Evolutionary conservation across 352 stramenopile genomes (phyloP).

Genomic region (Phytopythium litorale): DNA sequence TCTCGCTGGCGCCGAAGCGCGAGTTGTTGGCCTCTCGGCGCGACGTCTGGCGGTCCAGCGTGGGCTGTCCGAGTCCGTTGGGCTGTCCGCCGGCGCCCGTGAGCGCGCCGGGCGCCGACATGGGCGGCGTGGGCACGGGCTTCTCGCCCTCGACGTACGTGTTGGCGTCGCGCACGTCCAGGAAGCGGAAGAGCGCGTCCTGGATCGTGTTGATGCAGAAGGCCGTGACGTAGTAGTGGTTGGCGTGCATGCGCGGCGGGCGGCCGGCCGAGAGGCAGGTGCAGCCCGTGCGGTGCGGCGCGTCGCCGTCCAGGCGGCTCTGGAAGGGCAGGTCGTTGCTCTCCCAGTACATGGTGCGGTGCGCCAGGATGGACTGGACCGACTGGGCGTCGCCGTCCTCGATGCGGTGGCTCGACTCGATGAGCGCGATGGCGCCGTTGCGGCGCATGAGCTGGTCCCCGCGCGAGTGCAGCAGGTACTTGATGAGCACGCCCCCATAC

Average conservation of each 20-base stretch:
- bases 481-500: conserved; percentile 86
- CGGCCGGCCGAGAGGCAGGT: conserved; percentile 76
- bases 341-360: conserved; percentile 90
- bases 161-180: conserved; percentile 73
- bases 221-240: conserved; percentile 87
- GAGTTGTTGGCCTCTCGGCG: conserved; percentile 51
- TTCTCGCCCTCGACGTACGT: conserved; percentile 75
- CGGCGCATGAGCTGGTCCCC: conserved; percentile 84
- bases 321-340: conserved; percentile 79
- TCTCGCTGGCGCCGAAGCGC: conserved; percentile 73
- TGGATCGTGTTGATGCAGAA: conserved; percentile 89
- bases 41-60: conserved; percentile 54
- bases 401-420: conserved; percentile 85
- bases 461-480: conserved; percentile 85
- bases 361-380: conserved; percentile 82
- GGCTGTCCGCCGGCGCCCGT: conserved; percentile 16
- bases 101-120: conserved; percentile 34
- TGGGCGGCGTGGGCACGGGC: conserved; percentile 56
- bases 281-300: conserved; percentile 77
- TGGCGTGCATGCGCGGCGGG: conserved; percentile 62
- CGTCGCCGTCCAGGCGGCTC: conserved; percentile 71
- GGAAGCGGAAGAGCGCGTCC: conserved; percentile 80
- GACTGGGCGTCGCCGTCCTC: conserved; percentile 84
- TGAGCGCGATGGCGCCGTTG: conserved; percentile 82
- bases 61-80: conserved; percentile 8